phyloP scores from a whole-genome alignment of 2,329 filamentous ascomycete species.

The Colletotrichum zoysiae region DNA sequence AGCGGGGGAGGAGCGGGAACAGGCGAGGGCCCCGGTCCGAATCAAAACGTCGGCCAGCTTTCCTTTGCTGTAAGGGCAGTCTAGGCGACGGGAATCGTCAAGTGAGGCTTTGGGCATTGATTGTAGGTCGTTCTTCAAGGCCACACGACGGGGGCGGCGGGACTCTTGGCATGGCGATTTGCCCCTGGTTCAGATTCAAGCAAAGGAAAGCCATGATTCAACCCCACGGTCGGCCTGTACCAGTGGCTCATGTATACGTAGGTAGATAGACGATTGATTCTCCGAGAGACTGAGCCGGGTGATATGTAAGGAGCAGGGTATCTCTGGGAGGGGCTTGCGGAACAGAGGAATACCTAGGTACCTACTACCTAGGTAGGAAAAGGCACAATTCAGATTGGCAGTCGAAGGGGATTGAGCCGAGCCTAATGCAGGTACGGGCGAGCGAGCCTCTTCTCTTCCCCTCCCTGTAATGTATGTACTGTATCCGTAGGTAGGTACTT shows the following conservation, averaged over 20 bases:
- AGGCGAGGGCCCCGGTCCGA: constrained; percentile 7
- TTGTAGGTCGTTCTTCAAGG: not conserved
- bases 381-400: not conserved
- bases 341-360: not conserved
- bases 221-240: constrained; percentile 3
- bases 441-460: not conserved
- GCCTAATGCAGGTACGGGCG: constrained; percentile 33
- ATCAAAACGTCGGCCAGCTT: constrained; percentile 2
- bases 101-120: constrained; percentile 4
- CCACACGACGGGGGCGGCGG: constrained; percentile 11
- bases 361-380: no score
- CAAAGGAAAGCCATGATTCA: not conserved
- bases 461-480: no score
- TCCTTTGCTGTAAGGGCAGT: constrained; percentile 15
- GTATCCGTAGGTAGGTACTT: no score
- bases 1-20: not conserved
- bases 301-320: constrained; percentile 1
- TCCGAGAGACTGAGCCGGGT: constrained; percentile 14
- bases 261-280: not conserved
- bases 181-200: constrained; percentile 16
- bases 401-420: not conserved
- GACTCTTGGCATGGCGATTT: constrained; percentile 16
- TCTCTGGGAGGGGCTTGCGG: not conserved
- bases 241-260: not conserved
- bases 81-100: constrained; percentile 14